Conservation (phyloP, 306 rosid species). For the Prunus fruticosa region DNA sequence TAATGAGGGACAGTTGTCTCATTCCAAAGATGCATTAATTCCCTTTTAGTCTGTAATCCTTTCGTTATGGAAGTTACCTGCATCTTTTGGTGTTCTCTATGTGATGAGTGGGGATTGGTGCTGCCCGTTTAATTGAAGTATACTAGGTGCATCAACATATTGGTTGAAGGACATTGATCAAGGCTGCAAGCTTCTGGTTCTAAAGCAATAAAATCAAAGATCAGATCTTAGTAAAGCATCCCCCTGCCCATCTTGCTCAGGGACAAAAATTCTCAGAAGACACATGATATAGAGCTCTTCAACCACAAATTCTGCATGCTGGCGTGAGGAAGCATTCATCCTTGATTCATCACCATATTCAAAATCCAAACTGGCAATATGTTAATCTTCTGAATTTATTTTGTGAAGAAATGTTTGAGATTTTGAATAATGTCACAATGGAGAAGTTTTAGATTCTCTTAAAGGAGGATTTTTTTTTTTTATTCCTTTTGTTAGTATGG, state of each 20-base stretch:
- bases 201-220: not conserved
- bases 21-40: conserved; percentile 7
- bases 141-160: not conserved
- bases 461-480: not conserved
- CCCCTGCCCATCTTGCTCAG: not conserved
- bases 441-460: not conserved
- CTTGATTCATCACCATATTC: conserved; percentile 9
- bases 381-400: not conserved
- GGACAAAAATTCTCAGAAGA: conserved; percentile 2
- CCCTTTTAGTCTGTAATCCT: not conserved
- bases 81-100: conserved; percentile 5
- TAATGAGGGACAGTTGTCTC: not conserved
- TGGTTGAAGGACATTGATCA: conserved; percentile 7
- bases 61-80: conserved; percentile 12
- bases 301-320: not conserved
- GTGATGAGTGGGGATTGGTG: conserved; percentile 19
- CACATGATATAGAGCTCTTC: conserved; percentile 19
- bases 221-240: not conserved
- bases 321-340: not conserved
- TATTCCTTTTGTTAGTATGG: not conserved
- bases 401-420: not conserved
- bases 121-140: conserved; percentile 18
- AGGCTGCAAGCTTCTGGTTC: conserved; percentile 15
- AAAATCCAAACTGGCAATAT: conserved; percentile 4
- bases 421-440: not conserved